phyloP scores from a whole-genome alignment of 106 monocot species.

The Narthecium ossifragum region DNA sequence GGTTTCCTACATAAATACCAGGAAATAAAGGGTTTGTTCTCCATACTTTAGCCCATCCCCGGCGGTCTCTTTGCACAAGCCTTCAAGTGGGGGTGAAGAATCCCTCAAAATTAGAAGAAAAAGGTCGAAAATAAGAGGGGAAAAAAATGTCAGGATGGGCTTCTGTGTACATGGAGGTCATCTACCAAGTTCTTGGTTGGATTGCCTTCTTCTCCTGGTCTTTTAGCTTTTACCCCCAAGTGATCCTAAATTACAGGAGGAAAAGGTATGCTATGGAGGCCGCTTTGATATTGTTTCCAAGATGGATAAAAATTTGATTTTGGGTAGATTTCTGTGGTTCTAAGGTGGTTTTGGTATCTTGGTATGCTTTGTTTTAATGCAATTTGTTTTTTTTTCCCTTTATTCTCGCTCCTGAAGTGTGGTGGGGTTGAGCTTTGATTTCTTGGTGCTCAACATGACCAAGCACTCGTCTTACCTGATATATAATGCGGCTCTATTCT shows the following conservation, averaged over 20 bases:
- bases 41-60: too few relatives aligned
- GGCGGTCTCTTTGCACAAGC: too few relatives aligned
- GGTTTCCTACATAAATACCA: too few relatives aligned
- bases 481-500: constrained; percentile 62
- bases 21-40: too few relatives aligned
- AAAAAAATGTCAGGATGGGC: too few relatives aligned
- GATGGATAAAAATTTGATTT: constrained; percentile 4
- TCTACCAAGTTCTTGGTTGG: constrained; percentile 78
- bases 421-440: constrained; percentile 91
- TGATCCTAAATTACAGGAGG: constrained; percentile 75
- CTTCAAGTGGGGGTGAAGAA: too few relatives aligned
- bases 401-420: constrained; percentile 42
- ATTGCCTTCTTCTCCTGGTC: constrained; percentile 89
- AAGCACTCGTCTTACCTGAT: constrained; percentile 78
- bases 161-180: constrained; percentile 43
- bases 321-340: constrained; percentile 1
- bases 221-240: constrained; percentile 93
- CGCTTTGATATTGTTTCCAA: background rate
- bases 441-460: constrained; percentile 63
- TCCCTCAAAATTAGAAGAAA: too few relatives aligned
- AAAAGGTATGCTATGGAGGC: too few relatives aligned
- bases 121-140: too few relatives aligned
- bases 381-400: constrained; percentile 3
- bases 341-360: background rate
- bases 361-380: background rate